These are phyloP conservation scores for Sisymbrium irio DNA, from an alignment of 345 rosid species.

Conservation along the genomic window DNA sequence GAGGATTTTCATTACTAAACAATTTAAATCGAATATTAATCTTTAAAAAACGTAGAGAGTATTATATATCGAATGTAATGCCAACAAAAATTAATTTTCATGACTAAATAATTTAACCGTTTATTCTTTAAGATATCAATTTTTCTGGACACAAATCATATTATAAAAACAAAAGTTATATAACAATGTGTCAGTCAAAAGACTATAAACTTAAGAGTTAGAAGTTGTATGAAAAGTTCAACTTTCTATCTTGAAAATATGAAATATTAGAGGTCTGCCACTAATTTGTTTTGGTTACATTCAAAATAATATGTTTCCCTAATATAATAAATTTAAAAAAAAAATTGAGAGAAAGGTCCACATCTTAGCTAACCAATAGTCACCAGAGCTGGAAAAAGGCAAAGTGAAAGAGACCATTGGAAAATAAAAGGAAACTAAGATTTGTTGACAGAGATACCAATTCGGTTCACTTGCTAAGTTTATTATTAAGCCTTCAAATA, in stretches of 20 bases:
- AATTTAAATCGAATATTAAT: no score
- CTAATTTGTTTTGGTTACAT: constrained; percentile 12
- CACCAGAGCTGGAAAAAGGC: constrained; percentile 3
- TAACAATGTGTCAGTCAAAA: neutral
- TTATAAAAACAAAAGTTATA: neutral
- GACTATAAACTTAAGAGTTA: constrained; percentile 13
- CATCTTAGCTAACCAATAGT: constrained; percentile 19
- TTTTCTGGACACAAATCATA: neutral
- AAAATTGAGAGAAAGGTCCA: neutral
- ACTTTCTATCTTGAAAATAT: constrained; percentile 15
- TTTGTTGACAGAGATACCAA: constrained; percentile 12
- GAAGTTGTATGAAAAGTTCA: constrained; percentile 30
- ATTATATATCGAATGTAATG: no score
- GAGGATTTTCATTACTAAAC: neutral
- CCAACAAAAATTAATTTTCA: neutral
- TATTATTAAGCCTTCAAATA: neutral
- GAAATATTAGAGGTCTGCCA: constrained; percentile 29
- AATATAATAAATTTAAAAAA: neutral
- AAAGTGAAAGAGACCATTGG: constrained; percentile 24
- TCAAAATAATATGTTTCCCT: neutral
- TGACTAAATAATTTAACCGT: neutral
- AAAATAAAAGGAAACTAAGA: neutral
- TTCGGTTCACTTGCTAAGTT: neutral
- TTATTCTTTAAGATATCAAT: neutral
- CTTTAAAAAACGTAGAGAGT: no score